Evolutionary conservation across 1,284 basidiomycete species (phyloP).

Genomic region (Cystobasidium sp.): DNA sequence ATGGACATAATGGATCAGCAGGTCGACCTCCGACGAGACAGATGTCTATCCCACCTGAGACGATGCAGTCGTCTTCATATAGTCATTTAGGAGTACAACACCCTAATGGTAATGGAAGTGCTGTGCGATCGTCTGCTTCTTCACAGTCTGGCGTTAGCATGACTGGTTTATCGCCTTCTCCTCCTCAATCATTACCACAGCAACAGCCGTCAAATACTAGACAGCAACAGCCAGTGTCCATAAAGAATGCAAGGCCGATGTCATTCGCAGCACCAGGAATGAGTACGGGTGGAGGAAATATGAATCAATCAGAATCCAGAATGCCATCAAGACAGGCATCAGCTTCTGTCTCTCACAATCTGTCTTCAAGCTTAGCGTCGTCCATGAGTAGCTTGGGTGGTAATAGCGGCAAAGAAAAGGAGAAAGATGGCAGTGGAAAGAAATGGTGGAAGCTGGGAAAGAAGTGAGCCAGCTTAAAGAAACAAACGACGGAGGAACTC

Average conservation of each 20-base stretch:
- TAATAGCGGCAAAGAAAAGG: slow-evolving; percentile 28
- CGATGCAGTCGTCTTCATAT: not conserved
- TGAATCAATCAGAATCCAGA: not conserved
- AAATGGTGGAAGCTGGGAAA: slow-evolving; percentile 45
- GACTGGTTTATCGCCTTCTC: not conserved
- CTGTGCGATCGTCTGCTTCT: slow-evolving; percentile 4
- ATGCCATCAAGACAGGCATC: slow-evolving; percentile 18
- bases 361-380: slow-evolving; percentile 7
- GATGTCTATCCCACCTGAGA: slow-evolving; percentile 23
- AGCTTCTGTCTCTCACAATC: slow-evolving; percentile 13
- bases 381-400: slow-evolving; percentile 5
- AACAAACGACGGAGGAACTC: not conserved
- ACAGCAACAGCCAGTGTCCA: not conserved
- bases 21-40: slow-evolving; percentile 27
- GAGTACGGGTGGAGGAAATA: not conserved
- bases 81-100: not conserved
- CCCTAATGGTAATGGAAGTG: slow-evolving; percentile 1
- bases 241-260: slow-evolving; percentile 16
- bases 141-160: slow-evolving; percentile 8
- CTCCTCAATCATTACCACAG: too few relatives aligned
- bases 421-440: slow-evolving; percentile 34
- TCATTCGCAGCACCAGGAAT: slow-evolving; percentile 6
- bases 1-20: slow-evolving; percentile 6
- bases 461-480: slow-evolving; percentile 7
- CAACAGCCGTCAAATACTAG: not conserved